phyloP scores from a whole-genome alignment of 331 rosid species.

The Rhamnella rubrinervis region DNA sequence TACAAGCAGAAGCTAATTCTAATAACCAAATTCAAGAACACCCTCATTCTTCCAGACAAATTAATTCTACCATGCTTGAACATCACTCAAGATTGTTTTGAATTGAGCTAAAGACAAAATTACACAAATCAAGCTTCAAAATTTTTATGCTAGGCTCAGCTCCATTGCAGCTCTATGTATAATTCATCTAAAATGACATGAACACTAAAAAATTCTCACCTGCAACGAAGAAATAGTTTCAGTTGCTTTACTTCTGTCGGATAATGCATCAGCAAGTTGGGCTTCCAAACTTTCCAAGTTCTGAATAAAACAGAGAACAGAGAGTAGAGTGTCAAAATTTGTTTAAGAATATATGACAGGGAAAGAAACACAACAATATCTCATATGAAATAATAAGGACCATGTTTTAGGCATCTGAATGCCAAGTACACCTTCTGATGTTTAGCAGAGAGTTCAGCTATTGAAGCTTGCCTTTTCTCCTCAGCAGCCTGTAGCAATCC shows the following conservation, averaged over 20 bases:
- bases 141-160: constrained; percentile 6
- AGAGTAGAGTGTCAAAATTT: constrained; percentile 19
- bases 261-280: constrained; percentile 86
- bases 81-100: neutral
- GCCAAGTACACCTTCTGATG: constrained; percentile 72
- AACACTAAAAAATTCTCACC: constrained; percentile 46
- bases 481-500: constrained; percentile 84
- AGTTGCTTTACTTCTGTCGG: constrained; percentile 83
- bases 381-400: constrained; percentile 5
- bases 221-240: constrained; percentile 87
- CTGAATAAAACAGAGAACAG: constrained; percentile 45
- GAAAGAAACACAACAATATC: constrained; percentile 6
- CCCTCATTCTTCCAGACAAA: neutral
- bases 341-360: neutral
- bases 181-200: constrained; percentile 10
- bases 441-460: constrained; percentile 85
- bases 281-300: constrained; percentile 87
- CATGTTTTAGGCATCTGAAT: constrained; percentile 4
- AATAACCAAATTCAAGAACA: neutral
- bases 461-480: constrained; percentile 81
- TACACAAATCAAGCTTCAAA: neutral
- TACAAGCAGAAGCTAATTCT: neutral
- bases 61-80: neutral
- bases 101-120: neutral
- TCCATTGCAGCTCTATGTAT: neutral